phyloP scores from a whole-genome alignment of 2,329 filamentous ascomycete genomes.

The Tolypocladium guangdongense region DNA sequence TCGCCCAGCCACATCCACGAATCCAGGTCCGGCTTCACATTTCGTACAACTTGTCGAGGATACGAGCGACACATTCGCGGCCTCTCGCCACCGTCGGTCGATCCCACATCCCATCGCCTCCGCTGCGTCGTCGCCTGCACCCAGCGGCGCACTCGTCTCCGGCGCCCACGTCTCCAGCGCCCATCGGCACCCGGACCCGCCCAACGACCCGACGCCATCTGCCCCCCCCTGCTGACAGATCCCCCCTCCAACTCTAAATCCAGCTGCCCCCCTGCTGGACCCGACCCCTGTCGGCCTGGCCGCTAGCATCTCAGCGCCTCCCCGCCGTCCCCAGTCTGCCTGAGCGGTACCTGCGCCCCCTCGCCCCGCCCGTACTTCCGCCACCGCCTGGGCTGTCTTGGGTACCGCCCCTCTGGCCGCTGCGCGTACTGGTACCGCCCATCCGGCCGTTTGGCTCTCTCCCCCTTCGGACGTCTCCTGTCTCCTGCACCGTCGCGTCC shows the following conservation, averaged over 20 bases:
- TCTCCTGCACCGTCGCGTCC: neutral
- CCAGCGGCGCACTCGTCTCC: too few species aligned
- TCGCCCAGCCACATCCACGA: slow-evolving; percentile 5
- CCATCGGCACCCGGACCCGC: neutral
- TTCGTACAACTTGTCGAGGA: neutral
- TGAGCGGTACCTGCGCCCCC: slow-evolving; percentile 6
- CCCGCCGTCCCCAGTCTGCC: neutral
- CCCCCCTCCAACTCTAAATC: slow-evolving; percentile 9
- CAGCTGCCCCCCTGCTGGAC: slow-evolving; percentile 5
- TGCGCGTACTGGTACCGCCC: neutral
- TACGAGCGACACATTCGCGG: neutral
- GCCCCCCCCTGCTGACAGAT: slow-evolving; percentile 5
- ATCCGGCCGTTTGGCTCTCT: neutral
- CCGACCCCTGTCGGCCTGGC: slow-evolving; percentile 12
- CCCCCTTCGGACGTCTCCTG: neutral
- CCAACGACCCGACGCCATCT: neutral
- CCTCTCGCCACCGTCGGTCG: neutral
- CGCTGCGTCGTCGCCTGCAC: too few species aligned
- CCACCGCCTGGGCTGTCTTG: neutral
- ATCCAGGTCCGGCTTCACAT: neutral
- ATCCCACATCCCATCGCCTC: neutral
- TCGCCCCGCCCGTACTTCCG: slow-evolving; percentile 2
- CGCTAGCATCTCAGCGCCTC: slow-evolving; percentile 8
- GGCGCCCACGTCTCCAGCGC: too few species aligned
- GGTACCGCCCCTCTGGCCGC: slow-evolving; percentile 2